Conservation (phyloP, 441 rosid genomes). For the Syzygium syzygioides region DNA sequence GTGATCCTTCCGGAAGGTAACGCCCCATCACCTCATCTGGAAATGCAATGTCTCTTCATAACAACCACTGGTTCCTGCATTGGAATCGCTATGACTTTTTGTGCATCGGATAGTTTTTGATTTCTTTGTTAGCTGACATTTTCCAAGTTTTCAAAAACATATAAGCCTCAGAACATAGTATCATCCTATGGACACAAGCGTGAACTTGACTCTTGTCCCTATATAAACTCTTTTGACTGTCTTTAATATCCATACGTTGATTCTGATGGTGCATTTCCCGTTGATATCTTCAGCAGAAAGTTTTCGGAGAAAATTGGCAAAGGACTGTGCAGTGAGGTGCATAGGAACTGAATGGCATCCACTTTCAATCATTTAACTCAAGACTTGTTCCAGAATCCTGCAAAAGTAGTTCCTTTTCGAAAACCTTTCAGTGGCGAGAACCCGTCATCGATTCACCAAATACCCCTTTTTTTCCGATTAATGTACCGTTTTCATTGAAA, state of each 20-base stretch:
- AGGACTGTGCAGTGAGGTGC: too few species aligned
- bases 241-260: background rate
- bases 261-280: background rate
- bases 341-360: too few species aligned
- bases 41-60: background rate
- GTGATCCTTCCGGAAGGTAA: background rate
- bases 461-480: background rate
- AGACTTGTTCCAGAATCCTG: too few species aligned
- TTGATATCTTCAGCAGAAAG: background rate
- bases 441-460: background rate
- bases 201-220: background rate
- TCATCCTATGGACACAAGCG: background rate
- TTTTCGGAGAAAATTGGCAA: background rate
- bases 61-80: background rate
- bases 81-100: background rate
- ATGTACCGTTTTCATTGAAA: background rate
- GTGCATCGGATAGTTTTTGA: background rate
- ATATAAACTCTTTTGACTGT: background rate
- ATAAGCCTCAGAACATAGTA: background rate
- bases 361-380: too few species aligned
- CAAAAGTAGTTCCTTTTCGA: background rate
- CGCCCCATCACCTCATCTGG: background rate
- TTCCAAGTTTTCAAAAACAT: background rate
- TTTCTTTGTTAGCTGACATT: background rate
- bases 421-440: too few species aligned